phyloP scores from a whole-genome alignment of 1,284 basidiomycete genomes.

The Coniophora puteana region DNA sequence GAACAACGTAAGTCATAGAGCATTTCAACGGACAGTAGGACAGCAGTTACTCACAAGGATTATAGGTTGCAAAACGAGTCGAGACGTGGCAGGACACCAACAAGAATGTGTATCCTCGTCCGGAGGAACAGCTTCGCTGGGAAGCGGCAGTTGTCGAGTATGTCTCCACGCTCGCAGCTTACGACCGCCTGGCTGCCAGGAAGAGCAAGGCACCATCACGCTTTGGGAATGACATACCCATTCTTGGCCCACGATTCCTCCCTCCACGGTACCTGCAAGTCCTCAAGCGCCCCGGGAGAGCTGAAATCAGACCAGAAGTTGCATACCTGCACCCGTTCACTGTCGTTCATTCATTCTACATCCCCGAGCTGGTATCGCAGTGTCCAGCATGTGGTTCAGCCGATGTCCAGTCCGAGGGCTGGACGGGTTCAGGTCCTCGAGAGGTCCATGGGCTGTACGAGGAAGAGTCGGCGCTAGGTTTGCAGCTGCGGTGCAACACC shows the following conservation, averaged over 20 bases:
- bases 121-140: conserved; percentile 14
- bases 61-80: conserved; percentile 1
- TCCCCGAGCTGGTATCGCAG: conserved; percentile 8
- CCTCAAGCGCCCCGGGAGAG: not conserved
- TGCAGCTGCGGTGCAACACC: conserved; percentile 15
- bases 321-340: conserved; percentile 21
- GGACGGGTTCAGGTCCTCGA: conserved; percentile 15
- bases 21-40: not conserved
- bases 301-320: conserved; percentile 5
- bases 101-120: not conserved
- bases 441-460: conserved; percentile 16
- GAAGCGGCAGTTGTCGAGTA: conserved; percentile 18
- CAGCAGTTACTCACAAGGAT: not conserved
- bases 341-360: conserved; percentile 20
- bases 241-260: conserved; percentile 13
- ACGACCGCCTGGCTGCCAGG: conserved; percentile 6
- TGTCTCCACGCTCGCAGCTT: conserved; percentile 12
- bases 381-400: conserved; percentile 15
- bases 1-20: not conserved
- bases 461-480: conserved; percentile 17
- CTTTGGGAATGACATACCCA: conserved; percentile 7
- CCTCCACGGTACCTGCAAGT: conserved; percentile 10
- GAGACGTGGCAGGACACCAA: conserved; percentile 5
- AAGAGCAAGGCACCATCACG: not conserved
- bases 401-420: conserved; percentile 12